Conservation (phyloP, 495 filamentous ascomycete species). For the Patellaria atrata region DNA sequence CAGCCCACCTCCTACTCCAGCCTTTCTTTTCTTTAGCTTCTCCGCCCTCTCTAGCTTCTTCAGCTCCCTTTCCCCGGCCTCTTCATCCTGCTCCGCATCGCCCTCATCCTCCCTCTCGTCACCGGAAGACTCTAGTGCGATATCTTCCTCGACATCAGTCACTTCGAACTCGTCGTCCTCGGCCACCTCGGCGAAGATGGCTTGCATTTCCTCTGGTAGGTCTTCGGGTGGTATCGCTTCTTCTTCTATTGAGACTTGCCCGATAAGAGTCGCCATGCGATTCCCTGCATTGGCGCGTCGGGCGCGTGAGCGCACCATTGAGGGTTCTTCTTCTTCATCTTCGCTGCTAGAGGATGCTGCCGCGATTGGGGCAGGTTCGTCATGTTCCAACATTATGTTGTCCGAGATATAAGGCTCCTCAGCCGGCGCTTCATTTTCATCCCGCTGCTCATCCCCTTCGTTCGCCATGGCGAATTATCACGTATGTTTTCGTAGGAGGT, state of each 20-base stretch:
- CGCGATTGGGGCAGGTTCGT: too few species aligned
- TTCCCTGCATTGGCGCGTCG: conserved; percentile 79
- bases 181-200: conserved; percentile 50
- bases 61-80: conserved; percentile 37
- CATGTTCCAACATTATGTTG: too few species aligned
- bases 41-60: conserved; percentile 32
- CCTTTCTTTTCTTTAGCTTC: conserved; percentile 56
- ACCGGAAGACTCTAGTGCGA: conserved; percentile 66
- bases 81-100: conserved; percentile 40
- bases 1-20: conserved; percentile 35
- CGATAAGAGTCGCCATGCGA: conserved; percentile 62
- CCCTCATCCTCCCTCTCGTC: conserved; percentile 62
- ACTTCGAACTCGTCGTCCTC: conserved; percentile 77
- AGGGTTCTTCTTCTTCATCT: conserved; percentile 26
- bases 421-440: too few species aligned
- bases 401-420: too few species aligned
- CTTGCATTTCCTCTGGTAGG: conserved; percentile 51
- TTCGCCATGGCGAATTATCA: too few species aligned
- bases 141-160: conserved; percentile 47
- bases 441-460: too few species aligned
- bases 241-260: conserved; percentile 48
- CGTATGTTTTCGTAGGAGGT: too few species aligned
- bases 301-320: conserved; percentile 60
- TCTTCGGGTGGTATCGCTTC: too few species aligned
- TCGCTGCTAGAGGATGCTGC: conserved; percentile 6